Conservation (phyloP, 148 eudicot species). For the Simmondsia chinensis region DNA sequence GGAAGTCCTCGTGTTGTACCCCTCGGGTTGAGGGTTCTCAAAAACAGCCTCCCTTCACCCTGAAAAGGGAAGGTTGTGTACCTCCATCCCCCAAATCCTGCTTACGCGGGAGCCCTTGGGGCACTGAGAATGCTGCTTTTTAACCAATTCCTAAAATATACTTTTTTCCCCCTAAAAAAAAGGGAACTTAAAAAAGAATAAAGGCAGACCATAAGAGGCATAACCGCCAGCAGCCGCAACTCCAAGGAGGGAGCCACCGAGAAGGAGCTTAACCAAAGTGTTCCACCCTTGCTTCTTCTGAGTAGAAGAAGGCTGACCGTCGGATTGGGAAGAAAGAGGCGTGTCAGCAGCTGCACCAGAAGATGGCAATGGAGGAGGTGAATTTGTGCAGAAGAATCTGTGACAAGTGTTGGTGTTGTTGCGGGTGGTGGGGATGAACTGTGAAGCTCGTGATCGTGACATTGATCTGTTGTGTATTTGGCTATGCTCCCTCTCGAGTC, state of each 20-base stretch:
- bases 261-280: conserved; percentile 12
- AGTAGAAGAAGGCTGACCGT: neutral
- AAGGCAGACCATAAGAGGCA: conserved; percentile 16
- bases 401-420: neutral
- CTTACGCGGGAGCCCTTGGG: no score
- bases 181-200: neutral
- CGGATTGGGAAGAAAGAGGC: neutral
- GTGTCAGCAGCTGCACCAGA: neutral
- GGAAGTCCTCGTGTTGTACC: no score
- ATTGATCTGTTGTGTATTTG: no score
- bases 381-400: conserved; percentile 6
- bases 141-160: neutral
- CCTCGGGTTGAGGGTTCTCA: no score
- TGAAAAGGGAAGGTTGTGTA: no score
- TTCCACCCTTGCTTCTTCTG: conserved; percentile 7
- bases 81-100: no score
- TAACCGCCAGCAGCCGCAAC: conserved; percentile 11
- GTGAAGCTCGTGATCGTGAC: no score
- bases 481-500: no score
- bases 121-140: neutral
- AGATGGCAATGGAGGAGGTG: conserved; percentile 12
- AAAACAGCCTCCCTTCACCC: no score
- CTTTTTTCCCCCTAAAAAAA: no score
- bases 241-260: conserved; percentile 5
- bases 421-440: no score